A percentile compares a stretch with the other conserved stretches of the same genome.
Conservation (phyloP, 116 monocot genomes). For the Papilionanthe hybrid region DNA sequence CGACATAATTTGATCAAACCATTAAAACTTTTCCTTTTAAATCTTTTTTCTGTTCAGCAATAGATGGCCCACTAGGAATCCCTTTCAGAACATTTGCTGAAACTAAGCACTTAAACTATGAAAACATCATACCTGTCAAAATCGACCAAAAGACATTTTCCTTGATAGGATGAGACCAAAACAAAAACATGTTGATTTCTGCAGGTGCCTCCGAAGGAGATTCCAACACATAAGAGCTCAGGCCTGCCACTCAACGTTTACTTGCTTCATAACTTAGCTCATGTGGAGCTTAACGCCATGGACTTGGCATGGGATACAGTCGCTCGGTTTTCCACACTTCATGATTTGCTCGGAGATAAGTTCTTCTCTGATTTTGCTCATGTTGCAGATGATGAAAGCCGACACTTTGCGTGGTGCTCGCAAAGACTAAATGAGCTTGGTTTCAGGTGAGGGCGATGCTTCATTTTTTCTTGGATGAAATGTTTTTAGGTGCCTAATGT, state of each 20-base stretch:
- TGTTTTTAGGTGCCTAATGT: not conserved
- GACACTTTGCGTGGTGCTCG: constrained; percentile 88
- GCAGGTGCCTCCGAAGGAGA: constrained; percentile 70
- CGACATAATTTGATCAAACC: no score
- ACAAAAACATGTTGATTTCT: not conserved
- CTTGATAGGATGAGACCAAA: no score
- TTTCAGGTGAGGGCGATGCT: constrained; percentile 43
- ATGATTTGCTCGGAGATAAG: constrained; percentile 53
- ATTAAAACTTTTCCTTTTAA: no score
- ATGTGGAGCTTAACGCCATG: constrained; percentile 93
- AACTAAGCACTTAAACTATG: no score
- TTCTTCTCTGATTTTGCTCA: constrained; percentile 86
- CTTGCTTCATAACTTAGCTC: constrained; percentile 90
- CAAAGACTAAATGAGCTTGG: constrained; percentile 86
- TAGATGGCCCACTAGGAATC: no score
- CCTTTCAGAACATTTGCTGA: no score
- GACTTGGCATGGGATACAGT: constrained; percentile 97
- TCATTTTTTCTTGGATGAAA: not conserved
- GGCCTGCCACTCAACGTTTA: constrained; percentile 88
- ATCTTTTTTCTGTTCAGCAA: no score
- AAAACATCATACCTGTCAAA: no score
- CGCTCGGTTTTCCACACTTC: constrained; percentile 53
- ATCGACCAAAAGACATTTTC: no score
- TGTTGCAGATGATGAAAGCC: constrained; percentile 92
- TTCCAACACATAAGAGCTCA: constrained; percentile 60